phyloP scores from a whole-genome alignment of 2,329 filamentous ascomycete genomes.

The Chaetomiaceae sp. region DNA sequence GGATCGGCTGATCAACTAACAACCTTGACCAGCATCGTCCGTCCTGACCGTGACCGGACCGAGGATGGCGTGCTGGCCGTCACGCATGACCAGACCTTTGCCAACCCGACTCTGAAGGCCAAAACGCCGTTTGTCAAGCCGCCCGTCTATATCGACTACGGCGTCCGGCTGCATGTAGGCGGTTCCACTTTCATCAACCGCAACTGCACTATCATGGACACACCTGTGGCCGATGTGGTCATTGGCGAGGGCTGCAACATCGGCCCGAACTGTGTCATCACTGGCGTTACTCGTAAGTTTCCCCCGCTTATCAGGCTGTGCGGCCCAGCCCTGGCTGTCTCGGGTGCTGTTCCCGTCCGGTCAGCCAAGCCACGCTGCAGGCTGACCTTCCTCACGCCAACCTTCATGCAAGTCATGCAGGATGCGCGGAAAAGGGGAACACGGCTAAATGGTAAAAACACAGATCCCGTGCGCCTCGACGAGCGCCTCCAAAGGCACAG shows the following conservation, averaged over 20 bases:
- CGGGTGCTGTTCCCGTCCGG: slow-evolving; percentile 7
- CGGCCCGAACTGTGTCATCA: slow-evolving; percentile 32
- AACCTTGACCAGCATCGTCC: slow-evolving; percentile 26
- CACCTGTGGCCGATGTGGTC: slow-evolving; percentile 33
- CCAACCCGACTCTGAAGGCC: slow-evolving; percentile 26
- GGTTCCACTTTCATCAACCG: slow-evolving; percentile 34
- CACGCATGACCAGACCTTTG: slow-evolving; percentile 29
- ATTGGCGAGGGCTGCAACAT: slow-evolving; percentile 33
- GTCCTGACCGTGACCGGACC: slow-evolving; percentile 24
- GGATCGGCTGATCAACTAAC: no score
- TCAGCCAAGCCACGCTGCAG: not conserved
- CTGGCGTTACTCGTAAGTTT: slow-evolving; percentile 27
- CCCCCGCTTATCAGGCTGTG: not conserved
- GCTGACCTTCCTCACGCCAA: not conserved
- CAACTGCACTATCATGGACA: slow-evolving; percentile 34
- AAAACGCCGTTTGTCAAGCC: slow-evolving; percentile 32
- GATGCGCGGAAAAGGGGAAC: not conserved
- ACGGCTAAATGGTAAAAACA: slow-evolving; percentile 5
- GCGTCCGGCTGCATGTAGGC: slow-evolving; percentile 31
- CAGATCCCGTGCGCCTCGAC: slow-evolving; percentile 26
- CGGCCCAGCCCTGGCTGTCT: not conserved
- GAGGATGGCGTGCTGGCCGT: slow-evolving; percentile 17
- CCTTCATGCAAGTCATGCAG: not conserved
- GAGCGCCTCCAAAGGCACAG: slow-evolving; percentile 28
- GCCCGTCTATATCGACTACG: slow-evolving; percentile 34